phyloP scores from a whole-genome alignment of 805 yeast genomes.

The Komagataella mondaviorum region DNA sequence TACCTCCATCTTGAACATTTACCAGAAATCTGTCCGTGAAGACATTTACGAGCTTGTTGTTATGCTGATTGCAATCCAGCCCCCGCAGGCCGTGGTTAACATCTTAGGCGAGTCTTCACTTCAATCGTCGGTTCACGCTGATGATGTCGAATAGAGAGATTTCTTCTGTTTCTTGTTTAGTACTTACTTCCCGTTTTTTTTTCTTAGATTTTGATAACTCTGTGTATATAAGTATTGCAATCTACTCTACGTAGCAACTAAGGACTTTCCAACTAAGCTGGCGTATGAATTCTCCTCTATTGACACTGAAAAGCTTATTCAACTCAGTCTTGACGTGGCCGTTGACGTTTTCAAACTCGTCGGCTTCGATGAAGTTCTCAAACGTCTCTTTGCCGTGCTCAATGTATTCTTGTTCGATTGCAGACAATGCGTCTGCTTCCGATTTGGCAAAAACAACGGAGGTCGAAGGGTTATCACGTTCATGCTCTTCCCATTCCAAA shows the following conservation, averaged over 20 bases:
- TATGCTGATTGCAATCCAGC: slow-evolving; percentile 81
- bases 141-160: background rate
- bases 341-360: slow-evolving; percentile 11
- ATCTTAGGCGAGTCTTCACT: slow-evolving; percentile 34
- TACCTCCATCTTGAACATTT: slow-evolving; percentile 76
- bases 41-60: slow-evolving; percentile 73
- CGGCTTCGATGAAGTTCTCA: slow-evolving; percentile 1
- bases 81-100: slow-evolving; percentile 68
- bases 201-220: background rate
- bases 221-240: background rate
- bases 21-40: slow-evolving; percentile 79
- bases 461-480: background rate
- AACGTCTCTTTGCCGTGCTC: background rate
- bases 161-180: background rate
- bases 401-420: background rate
- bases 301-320: background rate
- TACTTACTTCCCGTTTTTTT: background rate
- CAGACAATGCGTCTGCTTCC: background rate
- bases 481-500: slow-evolving; percentile 6
- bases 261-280: background rate
- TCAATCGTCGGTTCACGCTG: background rate
- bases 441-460: background rate
- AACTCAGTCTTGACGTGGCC: slow-evolving; percentile 4
- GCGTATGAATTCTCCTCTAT: background rate
- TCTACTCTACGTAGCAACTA: background rate